Evolutionary conservation across 225 moss, liverwort and hornwort species (phyloP).

Genomic region (Asterella californica): DNA sequence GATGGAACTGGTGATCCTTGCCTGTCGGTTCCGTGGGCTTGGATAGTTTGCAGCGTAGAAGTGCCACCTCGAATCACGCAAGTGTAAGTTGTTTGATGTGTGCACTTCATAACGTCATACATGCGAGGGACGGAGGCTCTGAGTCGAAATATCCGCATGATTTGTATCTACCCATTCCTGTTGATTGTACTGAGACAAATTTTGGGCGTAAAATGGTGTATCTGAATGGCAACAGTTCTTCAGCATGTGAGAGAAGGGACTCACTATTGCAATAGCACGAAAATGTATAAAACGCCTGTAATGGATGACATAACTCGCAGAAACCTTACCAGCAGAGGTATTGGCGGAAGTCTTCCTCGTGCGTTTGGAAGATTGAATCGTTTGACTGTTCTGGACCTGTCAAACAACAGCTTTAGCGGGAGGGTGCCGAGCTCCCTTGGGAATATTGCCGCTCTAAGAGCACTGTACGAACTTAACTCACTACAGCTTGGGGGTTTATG

Average conservation of each 20-base stretch:
- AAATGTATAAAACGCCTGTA: no score
- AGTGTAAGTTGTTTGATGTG: neutral
- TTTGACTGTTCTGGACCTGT: conserved; percentile 15
- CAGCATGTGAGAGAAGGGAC: no score
- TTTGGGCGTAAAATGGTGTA: neutral
- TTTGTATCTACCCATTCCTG: no score
- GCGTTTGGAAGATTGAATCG: neutral
- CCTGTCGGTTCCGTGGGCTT: conserved; percentile 9
- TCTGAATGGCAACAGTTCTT: neutral
- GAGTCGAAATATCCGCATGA: no score
- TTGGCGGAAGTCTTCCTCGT: neutral
- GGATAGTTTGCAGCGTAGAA: conserved; percentile 15
- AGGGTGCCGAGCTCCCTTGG: neutral
- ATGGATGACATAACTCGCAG: neutral
- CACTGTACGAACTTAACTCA: neutral
- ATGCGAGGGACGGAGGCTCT: no score
- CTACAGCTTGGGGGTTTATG: no score
- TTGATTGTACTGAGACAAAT: neutral
- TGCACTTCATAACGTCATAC: no score
- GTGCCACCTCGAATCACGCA: conserved; percentile 18
- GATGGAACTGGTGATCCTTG: conserved; percentile 14
- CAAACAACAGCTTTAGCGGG: conserved; percentile 7
- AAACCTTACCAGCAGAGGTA: conserved; percentile 8
- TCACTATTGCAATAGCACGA: no score
- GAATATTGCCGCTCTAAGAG: neutral